Conservation (phyloP, 129 eudicot species). For the Logfia minima region DNA sequence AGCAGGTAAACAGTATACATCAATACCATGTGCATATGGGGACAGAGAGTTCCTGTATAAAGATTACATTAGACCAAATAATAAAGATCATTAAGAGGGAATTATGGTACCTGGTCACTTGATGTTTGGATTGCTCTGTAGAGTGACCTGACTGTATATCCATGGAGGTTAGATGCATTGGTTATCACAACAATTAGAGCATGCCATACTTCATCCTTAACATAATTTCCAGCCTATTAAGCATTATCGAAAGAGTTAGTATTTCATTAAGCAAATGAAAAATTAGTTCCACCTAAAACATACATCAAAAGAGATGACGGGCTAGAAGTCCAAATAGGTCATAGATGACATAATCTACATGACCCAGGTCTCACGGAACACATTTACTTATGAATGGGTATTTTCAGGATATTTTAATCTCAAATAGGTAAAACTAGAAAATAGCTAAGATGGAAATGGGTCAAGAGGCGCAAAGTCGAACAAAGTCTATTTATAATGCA, state of each 20-base stretch:
- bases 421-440: not conserved
- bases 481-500: not conserved
- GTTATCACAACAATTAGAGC: conserved; percentile 83
- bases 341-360: not conserved
- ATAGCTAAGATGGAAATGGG: not conserved
- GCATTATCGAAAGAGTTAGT: conserved; percentile 39
- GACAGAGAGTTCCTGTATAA: not conserved
- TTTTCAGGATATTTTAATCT: not conserved
- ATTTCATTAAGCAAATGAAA: conserved; percentile 19
- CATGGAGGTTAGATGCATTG: conserved; percentile 89
- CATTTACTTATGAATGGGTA: conserved; percentile 2
- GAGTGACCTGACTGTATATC: conserved; percentile 80
- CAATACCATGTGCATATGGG: not conserved
- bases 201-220: conserved; percentile 96
- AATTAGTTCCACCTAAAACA: not conserved
- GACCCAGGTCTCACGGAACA: not conserved
- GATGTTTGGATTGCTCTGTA: conserved; percentile 79
- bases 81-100: conserved; percentile 16
- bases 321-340: not conserved
- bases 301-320: not conserved
- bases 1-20: conserved; percentile 14
- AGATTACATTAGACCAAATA: conserved; percentile 9
- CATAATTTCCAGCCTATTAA: conserved; percentile 90
- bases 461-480: not conserved
- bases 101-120: conserved; percentile 74